A percentile compares a stretch with the other conserved stretches of the same genome.
phyloP scores from a whole-genome alignment of 2,329 filamentous ascomycete species.

The Rhinocladiella similis region DNA sequence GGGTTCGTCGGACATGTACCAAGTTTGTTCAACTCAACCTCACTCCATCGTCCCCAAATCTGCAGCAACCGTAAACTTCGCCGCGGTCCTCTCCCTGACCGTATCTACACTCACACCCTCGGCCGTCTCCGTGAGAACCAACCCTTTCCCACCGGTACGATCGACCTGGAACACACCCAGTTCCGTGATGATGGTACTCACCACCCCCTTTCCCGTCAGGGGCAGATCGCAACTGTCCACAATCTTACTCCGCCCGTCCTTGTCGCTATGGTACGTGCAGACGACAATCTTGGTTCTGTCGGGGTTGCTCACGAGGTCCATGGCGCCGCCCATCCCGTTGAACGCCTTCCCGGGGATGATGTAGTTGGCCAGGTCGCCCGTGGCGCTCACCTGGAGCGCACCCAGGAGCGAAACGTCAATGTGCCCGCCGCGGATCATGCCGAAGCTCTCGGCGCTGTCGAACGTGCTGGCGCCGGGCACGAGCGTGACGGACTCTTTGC shows the following conservation, averaged over 20 bases:
- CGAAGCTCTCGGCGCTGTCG: slow-evolving; percentile 78
- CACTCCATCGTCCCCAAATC: slow-evolving; percentile 55
- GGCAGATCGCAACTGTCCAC: slow-evolving; percentile 64
- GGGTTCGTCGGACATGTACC: too few relatives aligned
- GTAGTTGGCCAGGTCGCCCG: slow-evolving; percentile 81
- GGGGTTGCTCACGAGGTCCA: slow-evolving; percentile 72
- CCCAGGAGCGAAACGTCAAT: slow-evolving; percentile 83
- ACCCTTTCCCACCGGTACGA: slow-evolving; percentile 56
- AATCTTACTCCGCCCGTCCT: slow-evolving; percentile 67
- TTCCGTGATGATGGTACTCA: slow-evolving; percentile 73
- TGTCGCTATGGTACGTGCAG: slow-evolving; percentile 68
- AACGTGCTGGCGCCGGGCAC: slow-evolving; percentile 75
- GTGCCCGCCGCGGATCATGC: slow-evolving; percentile 83
- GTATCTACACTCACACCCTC: slow-evolving; percentile 68
- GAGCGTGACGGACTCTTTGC: slow-evolving; percentile 83
- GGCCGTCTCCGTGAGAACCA: slow-evolving; percentile 71
- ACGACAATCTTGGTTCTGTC: slow-evolving; percentile 72
- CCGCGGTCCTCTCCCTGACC: slow-evolving; percentile 68
- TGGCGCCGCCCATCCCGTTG: slow-evolving; percentile 83
- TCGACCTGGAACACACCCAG: slow-evolving; percentile 79
- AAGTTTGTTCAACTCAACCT: too few relatives aligned
- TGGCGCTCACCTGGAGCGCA: slow-evolving; percentile 75
- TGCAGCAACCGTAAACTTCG: slow-evolving; percentile 64
- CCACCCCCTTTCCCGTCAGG: slow-evolving; percentile 64
- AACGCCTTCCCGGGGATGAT: slow-evolving; percentile 84